Base-by-base conservation (phyloP, 2,329 filamentous ascomycete genomes). In the Pseudogymnoascus sp. region DNA sequence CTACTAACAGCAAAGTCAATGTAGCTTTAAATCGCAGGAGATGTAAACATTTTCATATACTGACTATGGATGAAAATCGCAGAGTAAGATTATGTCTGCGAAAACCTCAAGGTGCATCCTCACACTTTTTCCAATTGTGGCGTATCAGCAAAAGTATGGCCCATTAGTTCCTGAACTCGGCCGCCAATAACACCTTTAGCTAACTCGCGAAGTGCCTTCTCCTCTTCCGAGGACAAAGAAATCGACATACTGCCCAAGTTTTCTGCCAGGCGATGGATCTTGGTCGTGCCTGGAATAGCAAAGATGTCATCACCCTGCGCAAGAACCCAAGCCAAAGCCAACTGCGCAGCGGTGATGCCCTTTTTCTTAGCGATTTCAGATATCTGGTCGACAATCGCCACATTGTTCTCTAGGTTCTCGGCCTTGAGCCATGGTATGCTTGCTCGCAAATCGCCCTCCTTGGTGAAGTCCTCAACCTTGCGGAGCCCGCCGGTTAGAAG, bases 271-370 rank as follows among this genome's bases (percentile, higher is more conserved):
- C 36, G 36, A 31, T 37, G 36, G 36, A 37, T 37, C 14, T 37
- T 37, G 36, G 36, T 37, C 12, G 36, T 37, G 36, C 36, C 36
- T 6, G 36, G 36, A 37, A 37, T 7, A 37, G 36, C 36, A 37
- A 37, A 37, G 12, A 37, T 37, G 36, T 37, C 36, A 37, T 37
- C 29, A 31, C 29, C 29, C 8, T 31, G 29, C 29, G 29, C 29
- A 37, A 37, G 36, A 37, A 37, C 36, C 84, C 84, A 87, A 1
- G 80, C 81, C 23, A 87, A 69, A 1, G 81, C 81, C 23, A 86
- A 73, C 74, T 86, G 83, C 0, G 76, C 75, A 1, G 77, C 66
- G 0, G 81, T 82, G 63, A 75, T 78, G 1, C 77, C 77, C 69
- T 81, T 81, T 67, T 72, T 73, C 65, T 71, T 64, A 1, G 80